Percentiles rank a stretch among this genome's conserved stretches.
These are phyloP conservation scores for Hordeum marinum DNA, from an alignment of 176 grass and related monocot genomes.

Conservation along the genomic window DNA sequence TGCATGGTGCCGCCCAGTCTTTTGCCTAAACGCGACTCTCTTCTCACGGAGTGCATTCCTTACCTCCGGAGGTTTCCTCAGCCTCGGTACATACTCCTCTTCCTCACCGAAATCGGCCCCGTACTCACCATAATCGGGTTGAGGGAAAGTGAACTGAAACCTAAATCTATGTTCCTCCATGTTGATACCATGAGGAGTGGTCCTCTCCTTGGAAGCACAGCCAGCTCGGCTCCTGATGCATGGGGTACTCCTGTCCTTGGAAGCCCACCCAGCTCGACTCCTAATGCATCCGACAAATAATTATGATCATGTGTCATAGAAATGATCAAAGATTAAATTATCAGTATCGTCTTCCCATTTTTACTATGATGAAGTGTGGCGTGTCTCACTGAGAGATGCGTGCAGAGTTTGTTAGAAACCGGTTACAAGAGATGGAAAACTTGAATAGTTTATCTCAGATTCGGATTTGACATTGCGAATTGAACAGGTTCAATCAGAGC, in stretches of 20 bases:
- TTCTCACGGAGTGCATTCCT: neutral
- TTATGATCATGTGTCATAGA: neutral
- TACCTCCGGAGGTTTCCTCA: neutral
- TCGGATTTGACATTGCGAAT: no score
- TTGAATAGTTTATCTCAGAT: no score
- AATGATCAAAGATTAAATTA: neutral
- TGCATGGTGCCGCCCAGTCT: neutral
- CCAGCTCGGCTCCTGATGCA: neutral
- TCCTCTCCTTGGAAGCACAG: constrained; percentile 6
- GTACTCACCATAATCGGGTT: neutral
- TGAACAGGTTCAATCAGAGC: no score
- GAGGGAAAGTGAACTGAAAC: neutral
- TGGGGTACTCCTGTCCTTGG: neutral
- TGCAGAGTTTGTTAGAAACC: no score
- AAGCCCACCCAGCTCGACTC: constrained; percentile 2
- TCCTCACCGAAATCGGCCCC: neutral
- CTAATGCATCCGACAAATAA: neutral
- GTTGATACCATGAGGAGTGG: neutral
- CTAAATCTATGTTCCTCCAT: neutral
- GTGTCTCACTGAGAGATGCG: no score
- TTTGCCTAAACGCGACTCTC: neutral
- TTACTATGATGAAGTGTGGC: no score
- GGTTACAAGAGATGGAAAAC: no score
- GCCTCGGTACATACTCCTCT: neutral
- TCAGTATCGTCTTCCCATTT: no score